A percentile compares a stretch with the other conserved stretches of the same genome.
Evolutionary conservation across 306 rosid genomes (phyloP).

Genomic region (Quercus aquifolioides): DNA sequence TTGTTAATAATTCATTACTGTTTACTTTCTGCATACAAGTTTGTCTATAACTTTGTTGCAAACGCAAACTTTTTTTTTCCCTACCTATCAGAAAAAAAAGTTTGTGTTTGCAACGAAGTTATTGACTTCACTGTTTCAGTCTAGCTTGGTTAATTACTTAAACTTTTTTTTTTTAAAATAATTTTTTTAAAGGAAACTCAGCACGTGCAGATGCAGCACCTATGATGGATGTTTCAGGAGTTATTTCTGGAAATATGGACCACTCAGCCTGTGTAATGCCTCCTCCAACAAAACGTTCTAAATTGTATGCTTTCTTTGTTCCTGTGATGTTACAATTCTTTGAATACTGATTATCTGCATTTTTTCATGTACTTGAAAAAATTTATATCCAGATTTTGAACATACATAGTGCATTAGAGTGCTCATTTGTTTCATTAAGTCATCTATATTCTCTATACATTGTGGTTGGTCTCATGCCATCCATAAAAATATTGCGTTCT

Average conservation of each 20-base stretch:
- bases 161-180: conserved; percentile 17
- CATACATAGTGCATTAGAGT: background rate
- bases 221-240: conserved; percentile 52
- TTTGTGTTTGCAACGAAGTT: conserved; percentile 4
- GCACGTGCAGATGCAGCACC: conserved; percentile 37
- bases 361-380: background rate
- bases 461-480: conserved; percentile 17
- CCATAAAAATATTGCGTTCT: background rate
- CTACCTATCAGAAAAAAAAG: too few species aligned
- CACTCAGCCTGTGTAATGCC: conserved; percentile 48
- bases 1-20: conserved; percentile 11
- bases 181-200: conserved; percentile 29
- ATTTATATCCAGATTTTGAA: background rate
- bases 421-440: background rate
- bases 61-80: too few species aligned
- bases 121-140: conserved; percentile 16
- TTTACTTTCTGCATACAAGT: conserved; percentile 3
- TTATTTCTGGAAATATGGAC: conserved; percentile 46
- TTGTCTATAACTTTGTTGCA: too few species aligned
- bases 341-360: conserved; percentile 22
- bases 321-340: conserved; percentile 5
- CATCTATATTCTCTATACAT: background rate
- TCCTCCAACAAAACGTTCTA: conserved; percentile 80
- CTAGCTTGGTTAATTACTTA: conserved; percentile 19
- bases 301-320: conserved; percentile 68